Evolutionary conservation across 2,329 filamentous ascomycete genomes (phyloP), one percentile per base, ranked within the genome.

Genomic region (Escovopsis sp.): DNA sequence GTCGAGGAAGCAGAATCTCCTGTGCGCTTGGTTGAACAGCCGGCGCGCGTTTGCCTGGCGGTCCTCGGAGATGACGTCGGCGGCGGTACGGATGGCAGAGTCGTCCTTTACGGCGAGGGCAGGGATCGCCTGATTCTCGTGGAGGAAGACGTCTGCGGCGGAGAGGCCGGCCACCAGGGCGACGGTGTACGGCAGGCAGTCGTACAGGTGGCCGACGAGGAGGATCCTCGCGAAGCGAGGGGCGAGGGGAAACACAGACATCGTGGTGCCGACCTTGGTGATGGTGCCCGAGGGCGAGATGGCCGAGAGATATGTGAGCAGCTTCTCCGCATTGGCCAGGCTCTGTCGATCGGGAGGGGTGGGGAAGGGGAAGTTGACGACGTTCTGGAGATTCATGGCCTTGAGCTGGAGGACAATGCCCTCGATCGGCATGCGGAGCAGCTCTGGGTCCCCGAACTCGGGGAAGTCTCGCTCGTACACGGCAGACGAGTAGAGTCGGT

Each of bases 301-400:
- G 1, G 88, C 90, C 1, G 84, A 84, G 4, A 98, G 69, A 52
- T 94, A 92, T 32, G 72, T 77, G 8, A 98, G 66, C 7, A 94
- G 66, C 49, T 79, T 85, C 59, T 98, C 90, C 1, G 90, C 86
- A 50, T 80, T 84, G 33, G 73, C 71, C 15, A 98, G 65, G 42
- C 76, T 83, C 35, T 76, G 66, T 12, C 76, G 70, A 47, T 86
- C 79, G 2, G 90, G 90, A 0, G 86, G 77, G 12, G 88, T 96
- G 4, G 90, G 90, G 53, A 96, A 98, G 1, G 92, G 90, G 53
- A 98, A 98, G 56, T 90, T 92, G 52, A 84, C 71, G 7, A 98
- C 80, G 38, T 87, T 78, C 40, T 88, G 81, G 23, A 94, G 72
- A 36, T 86, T 83, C 83, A 98, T 94, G 34, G 80, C 76, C 63